Conservation (phyloP, 2,329 filamentous ascomycete species). For the Cryoendolithus antarcticus region DNA sequence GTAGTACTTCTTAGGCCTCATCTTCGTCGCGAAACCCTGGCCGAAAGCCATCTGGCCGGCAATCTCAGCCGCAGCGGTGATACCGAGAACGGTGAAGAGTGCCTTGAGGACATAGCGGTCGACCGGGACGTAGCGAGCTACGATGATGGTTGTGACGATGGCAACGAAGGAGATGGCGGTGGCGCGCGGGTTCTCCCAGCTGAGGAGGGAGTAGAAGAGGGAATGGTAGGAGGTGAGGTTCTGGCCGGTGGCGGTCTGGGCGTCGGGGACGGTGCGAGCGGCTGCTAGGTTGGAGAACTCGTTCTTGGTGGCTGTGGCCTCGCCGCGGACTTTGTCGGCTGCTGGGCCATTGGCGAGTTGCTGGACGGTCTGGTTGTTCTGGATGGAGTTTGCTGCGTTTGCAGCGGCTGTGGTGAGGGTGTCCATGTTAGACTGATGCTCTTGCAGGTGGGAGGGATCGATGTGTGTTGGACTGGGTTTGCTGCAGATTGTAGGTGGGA, state of each 20-base stretch:
- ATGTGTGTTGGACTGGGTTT: too few species aligned
- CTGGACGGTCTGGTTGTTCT: constrained; percentile 39
- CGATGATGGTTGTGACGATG: constrained; percentile 48
- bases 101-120: constrained; percentile 50
- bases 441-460: too few species aligned
- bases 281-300: constrained; percentile 48
- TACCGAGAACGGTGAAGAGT: constrained; percentile 45
- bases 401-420: constrained; percentile 30
- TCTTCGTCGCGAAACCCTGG: constrained; percentile 46
- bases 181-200: constrained; percentile 55
- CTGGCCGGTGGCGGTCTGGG: constrained; percentile 47
- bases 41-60: constrained; percentile 43
- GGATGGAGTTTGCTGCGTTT: constrained; percentile 34
- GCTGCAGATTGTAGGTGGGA: too few species aligned
- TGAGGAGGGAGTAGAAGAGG: constrained; percentile 53
- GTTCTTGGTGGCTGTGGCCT: constrained; percentile 42
- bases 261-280: constrained; percentile 39
- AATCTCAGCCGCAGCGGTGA: constrained; percentile 46
- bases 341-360: constrained; percentile 40
- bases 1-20: constrained; percentile 54
- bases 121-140: constrained; percentile 50
- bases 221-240: constrained; percentile 56
- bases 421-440: too few species aligned
- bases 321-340: constrained; percentile 43
- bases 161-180: constrained; percentile 48